These are phyloP conservation scores for Ceratocystis papillata DNA, from an alignment of 2,329 filamentous ascomycete species.

Conservation along the genomic window DNA sequence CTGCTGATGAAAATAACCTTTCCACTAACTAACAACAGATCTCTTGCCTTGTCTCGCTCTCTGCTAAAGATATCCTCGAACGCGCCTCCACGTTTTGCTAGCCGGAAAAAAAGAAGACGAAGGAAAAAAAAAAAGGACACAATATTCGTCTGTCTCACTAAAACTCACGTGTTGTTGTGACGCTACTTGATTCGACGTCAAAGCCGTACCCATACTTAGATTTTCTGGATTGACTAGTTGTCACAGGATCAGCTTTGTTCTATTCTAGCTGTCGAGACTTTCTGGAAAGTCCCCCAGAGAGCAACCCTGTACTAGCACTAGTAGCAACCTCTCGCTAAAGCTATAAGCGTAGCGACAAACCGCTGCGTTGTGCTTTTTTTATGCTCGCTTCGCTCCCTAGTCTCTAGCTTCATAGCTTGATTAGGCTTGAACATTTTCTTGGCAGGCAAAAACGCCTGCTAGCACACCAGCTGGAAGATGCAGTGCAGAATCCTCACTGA, in stretches of 20 bases:
- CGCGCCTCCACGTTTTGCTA: background rate
- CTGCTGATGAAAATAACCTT: background rate
- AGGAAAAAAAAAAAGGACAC: too few relatives aligned
- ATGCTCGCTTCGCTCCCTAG: background rate
- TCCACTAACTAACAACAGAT: background rate
- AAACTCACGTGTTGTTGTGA: background rate
- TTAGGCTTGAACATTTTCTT: background rate
- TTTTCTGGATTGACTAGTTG: background rate
- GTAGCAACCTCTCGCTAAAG: background rate
- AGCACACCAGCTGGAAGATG: background rate
- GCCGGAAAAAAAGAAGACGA: background rate
- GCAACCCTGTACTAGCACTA: background rate
- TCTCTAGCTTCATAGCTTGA: background rate
- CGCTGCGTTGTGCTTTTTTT: background rate
- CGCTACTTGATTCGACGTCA: conserved; percentile 1
- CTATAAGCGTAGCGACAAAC: background rate
- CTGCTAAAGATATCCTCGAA: conserved; percentile 11
- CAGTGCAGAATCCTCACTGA: background rate
- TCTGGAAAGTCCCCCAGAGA: background rate
- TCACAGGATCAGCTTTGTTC: conserved; percentile 10
- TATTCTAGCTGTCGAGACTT: conserved; percentile 8
- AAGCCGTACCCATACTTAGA: conserved; percentile 8
- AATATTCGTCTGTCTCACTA: background rate
- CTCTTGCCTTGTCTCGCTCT: too few relatives aligned
- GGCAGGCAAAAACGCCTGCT: background rate